These are phyloP conservation scores for Nidularia sp. DNA, from an alignment of 768 basidiomycete species.

Conservation along the genomic window DNA sequence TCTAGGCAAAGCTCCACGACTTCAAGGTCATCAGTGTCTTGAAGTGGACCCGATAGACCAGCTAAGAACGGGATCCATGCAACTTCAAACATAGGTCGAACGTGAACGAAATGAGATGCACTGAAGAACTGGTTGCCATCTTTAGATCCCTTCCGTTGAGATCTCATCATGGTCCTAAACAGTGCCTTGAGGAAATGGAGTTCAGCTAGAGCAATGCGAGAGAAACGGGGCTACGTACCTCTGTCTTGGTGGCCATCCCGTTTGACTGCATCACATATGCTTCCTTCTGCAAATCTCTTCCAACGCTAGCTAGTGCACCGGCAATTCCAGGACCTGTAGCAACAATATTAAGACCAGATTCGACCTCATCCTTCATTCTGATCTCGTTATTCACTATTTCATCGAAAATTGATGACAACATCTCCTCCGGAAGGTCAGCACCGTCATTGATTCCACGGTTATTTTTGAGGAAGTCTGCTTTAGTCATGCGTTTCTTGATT, in stretches of 20 bases:
- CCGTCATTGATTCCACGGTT: conserved; percentile 96
- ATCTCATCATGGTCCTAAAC: conserved; percentile 87
- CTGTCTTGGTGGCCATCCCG: conserved; percentile 95
- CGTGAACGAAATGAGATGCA: conserved; percentile 94
- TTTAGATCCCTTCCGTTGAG: conserved; percentile 82
- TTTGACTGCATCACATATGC: conserved; percentile 94
- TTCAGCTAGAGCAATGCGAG: conserved; percentile 4
- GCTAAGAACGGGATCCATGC: conserved; percentile 99
- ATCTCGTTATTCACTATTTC: conserved; percentile 93
- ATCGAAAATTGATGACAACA: conserved; percentile 76
- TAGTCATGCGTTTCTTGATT: conserved; percentile 92
- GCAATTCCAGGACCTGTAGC: conserved; percentile 68
- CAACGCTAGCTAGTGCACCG: conserved; percentile 81
- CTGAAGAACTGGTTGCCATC: conserved; percentile 88
- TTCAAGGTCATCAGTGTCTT: conserved; percentile 93
- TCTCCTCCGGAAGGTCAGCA: conserved; percentile 82
- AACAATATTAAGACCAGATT: conserved; percentile 43
- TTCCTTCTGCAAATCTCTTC: conserved; percentile 92
- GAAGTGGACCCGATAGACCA: conserved; percentile 89
- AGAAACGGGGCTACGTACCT: conserved; percentile 43
- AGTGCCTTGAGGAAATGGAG: conserved; percentile 53
- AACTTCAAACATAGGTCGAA: conserved; percentile 98
- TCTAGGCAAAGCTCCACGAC: conserved; percentile 89
- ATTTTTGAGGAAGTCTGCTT: conserved; percentile 87
- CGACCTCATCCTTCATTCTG: conserved; percentile 97